Base-by-base conservation (phyloP, 2,329 filamentous ascomycete genomes). In the Achaetomium macrosporum region DNA sequence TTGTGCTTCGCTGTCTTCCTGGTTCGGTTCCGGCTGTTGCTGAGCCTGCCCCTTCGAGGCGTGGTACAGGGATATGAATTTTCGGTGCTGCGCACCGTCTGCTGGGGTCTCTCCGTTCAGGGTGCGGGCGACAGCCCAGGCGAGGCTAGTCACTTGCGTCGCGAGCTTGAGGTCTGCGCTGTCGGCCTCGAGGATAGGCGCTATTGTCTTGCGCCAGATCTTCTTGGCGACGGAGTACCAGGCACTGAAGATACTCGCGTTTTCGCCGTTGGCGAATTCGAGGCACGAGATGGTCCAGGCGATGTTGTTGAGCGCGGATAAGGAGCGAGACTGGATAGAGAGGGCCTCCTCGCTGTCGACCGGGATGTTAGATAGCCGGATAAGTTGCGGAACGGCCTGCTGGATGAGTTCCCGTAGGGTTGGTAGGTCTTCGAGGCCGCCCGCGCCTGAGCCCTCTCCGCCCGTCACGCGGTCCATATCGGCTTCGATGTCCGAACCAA, bases 391-490 rank as follows among this genome's bases (percentile, higher is more conserved):
- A 11, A 77, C 67, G 20, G 75, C 76, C 42, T 63, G 67, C 16
- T 70, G 66, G 29, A 78, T 63, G 12, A 79, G 69, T 37, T 69
- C 69, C 47, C 74, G 74, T 33, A 84, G 71, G 3, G 79, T 78
- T 13, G 79, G 77, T 25, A 81, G 65, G 57, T 81, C 75, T 56
- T 79, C 72, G 44, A 80, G 71, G 40, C 68, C 69, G 48, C 59
- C 69, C 11, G 67, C 62, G n/a, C 72, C 70, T 8, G 72, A 71
- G 17, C 71, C 69, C 39, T 73, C 71, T 25, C 62, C 71, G 2
- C 77, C 80, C 0, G 78, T 78, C 2, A 87, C 81, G 67, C 79
- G 74, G 4, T 81, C 82, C 78, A 87, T 83, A 61, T 87, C 84
- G 29, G 77, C 80, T 54, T 80, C 74, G 55, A 85, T 76, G 51